Base-by-base conservation (phyloP, 1,284 basidiomycete genomes). In the Fistulinella cinereoalba region DNA sequence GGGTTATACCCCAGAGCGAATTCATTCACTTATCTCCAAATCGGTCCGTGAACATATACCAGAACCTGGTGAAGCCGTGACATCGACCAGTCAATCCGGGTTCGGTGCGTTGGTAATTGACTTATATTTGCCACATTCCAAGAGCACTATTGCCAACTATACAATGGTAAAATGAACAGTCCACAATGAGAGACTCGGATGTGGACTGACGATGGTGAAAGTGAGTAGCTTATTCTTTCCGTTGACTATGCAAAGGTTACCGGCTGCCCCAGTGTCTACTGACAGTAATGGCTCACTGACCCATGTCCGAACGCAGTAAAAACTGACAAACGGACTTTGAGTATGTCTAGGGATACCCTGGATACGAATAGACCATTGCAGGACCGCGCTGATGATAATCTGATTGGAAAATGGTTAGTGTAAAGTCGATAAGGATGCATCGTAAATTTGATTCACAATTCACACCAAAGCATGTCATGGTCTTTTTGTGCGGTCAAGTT, bases 241-340 rank as follows among this genome's bases (percentile, higher is more conserved):
- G 37, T 53, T 55, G 16, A 55, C 53, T 55, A 37, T 28, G 6
- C 8, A 33, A 22, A 32, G 18, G 16, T 50, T 42, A 47, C 3
- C 16, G 6, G 16, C 11, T 19, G 29, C 13, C 2, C 19, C 10
- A 32, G 24, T 11, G 2, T 10, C 22, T n/a, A n/a, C 41, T 33
- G 15, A 32, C 11, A 32, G 10, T 8, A 21, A 36, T 6, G 13
- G 29, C 54, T 37, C 32, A 55, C 53, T 56, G 32, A 16, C 53
- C 53, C 53, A 55, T 43, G 56, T 49, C 6, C 50, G 53, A 47
- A 9, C 18, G 34, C 50, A 39, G 37, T 55, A 55, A 24, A 54
- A 54, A 39, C 53, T 54, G 22, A 22, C n/a, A 13, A 22, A 13
- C 16, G 10, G 27, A 1, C 8, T 12, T 22, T 47, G 24, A 36